Base-by-base conservation (phyloP, 192 early-diverging fungal genomes). In the Chytriomyces sp. region DNA sequence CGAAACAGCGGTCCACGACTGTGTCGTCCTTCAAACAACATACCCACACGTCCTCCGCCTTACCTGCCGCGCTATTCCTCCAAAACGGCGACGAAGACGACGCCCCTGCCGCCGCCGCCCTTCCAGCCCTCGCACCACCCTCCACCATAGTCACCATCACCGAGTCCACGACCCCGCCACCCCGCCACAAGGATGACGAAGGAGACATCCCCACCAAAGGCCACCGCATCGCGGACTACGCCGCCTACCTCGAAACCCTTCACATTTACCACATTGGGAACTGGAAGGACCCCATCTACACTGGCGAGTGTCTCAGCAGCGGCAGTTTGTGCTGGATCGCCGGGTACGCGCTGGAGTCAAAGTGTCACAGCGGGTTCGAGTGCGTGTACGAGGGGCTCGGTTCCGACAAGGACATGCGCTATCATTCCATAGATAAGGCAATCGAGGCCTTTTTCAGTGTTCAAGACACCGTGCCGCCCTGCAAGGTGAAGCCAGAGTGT, bases 211-310 rank as follows among this genome's bases (percentile, higher is more conserved):
- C 44, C 2, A 22, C 2, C 2, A 14, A 49, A 65, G 83, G 86
- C 14, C 89, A 85, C 1, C 81, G 75, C 26, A 56, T 52, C 19
- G 26, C 64, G 26, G 78, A 82, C 55, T 83, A 84, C 70, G 72
- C 86, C 3, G 77, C 87, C 12, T 85, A 63, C 30, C 62, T 94
- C 58, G 22, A 28, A 12, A 66, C 73, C 26, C 56, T 87, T 22
- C 91, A 94, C n/a, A 87, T 96, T 33, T 98, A 87, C 75, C 96
- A 98, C 62, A 77, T 96, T 73, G 95, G 94, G 3, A 89, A 98
- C 80, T 90, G 88, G 2, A 91, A 90, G 2, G 96, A 98, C 79
- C 95, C 96, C 8, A 89, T 98, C 30, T 98, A 88, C 77, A 82
- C 91, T 68, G 96, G 96, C 31, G 82, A 86, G 30, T 98, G 96